These are phyloP conservation scores for Voacanga thouarsii DNA, from an alignment of 257 asterid genomes.

Conservation along the genomic window DNA sequence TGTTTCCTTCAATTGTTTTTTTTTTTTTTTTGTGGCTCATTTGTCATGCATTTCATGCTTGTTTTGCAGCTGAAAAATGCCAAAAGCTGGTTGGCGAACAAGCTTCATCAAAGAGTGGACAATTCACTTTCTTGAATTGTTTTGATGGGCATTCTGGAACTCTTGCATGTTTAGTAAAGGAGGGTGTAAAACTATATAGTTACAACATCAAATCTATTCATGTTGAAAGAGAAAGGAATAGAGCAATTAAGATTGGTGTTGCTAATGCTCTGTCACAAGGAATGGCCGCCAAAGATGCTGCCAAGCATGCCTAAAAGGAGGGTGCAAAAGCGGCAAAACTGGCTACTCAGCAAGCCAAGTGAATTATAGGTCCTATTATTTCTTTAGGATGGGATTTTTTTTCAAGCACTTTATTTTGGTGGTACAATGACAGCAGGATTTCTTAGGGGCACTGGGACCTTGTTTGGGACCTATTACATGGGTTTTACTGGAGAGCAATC, in stretches of 20 bases:
- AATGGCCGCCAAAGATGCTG: constrained; percentile 63
- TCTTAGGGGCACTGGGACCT: constrained; percentile 85
- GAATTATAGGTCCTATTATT: constrained; percentile 85
- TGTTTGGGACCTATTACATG: constrained; percentile 67
- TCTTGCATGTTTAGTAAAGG: constrained; percentile 77
- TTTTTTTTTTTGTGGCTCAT: not conserved
- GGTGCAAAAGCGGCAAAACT: constrained; percentile 92
- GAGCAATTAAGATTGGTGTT: constrained; percentile 74
- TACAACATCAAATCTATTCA: constrained; percentile 62
- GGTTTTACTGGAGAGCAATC: constrained; percentile 74
- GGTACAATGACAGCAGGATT: constrained; percentile 82
- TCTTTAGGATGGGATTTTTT: constrained; percentile 99
- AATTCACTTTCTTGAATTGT: constrained; percentile 67
- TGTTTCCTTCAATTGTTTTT: not conserved
- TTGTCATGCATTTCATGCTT: not conserved
- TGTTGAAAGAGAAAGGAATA: constrained; percentile 64
- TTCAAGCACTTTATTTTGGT: no score
- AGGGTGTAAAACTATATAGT: constrained; percentile 78
- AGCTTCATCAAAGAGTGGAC: constrained; percentile 89
- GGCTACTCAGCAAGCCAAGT: constrained; percentile 71
- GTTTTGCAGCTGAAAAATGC: constrained; percentile 76
- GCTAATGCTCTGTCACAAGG: constrained; percentile 80
- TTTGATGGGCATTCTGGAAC: constrained; percentile 85
- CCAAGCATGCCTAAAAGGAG: constrained; percentile 69
- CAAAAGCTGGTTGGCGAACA: constrained; percentile 74